These are phyloP conservation scores for Sordariomycetes sp. DNA, from an alignment of 2,329 filamentous ascomycete species.

Conservation along the genomic window DNA sequence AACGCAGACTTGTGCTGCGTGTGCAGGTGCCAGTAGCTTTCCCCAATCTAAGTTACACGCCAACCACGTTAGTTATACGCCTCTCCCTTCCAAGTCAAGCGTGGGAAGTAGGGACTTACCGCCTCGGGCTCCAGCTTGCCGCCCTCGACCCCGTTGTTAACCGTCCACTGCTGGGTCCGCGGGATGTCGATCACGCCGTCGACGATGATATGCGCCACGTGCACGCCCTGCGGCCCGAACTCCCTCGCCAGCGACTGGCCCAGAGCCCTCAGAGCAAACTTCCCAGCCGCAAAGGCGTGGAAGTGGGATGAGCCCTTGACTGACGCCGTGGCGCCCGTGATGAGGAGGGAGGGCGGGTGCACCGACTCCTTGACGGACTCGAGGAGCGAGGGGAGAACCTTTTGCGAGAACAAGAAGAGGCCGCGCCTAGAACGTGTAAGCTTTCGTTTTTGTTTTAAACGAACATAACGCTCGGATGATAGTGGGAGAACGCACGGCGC, in stretches of 20 bases:
- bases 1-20: slow-evolving; percentile 70
- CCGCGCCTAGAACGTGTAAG: slow-evolving; percentile 45
- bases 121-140: slow-evolving; percentile 65
- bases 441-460: not conserved
- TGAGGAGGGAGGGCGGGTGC: slow-evolving; percentile 68
- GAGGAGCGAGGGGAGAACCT: slow-evolving; percentile 59
- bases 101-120: slow-evolving; percentile 36
- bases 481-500: slow-evolving; percentile 32
- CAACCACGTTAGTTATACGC: not conserved
- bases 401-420: slow-evolving; percentile 67
- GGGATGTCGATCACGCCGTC: slow-evolving; percentile 82
- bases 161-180: slow-evolving; percentile 42
- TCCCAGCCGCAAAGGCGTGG: slow-evolving; percentile 63
- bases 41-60: slow-evolving; percentile 54
- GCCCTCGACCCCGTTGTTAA: slow-evolving; percentile 35
- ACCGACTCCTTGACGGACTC: slow-evolving; percentile 41
- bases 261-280: slow-evolving; percentile 68
- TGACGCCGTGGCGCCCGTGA: slow-evolving; percentile 79
- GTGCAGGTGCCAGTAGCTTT: slow-evolving; percentile 77
- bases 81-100: not conserved
- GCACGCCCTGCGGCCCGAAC: slow-evolving; percentile 74
- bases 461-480: not conserved
- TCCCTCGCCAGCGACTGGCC: slow-evolving; percentile 69
- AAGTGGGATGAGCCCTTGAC: slow-evolving; percentile 61
- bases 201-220: slow-evolving; percentile 73